phyloP scores from a whole-genome alignment of 2,329 filamentous ascomycete genomes.

The Lasiodiplodia citricola region DNA sequence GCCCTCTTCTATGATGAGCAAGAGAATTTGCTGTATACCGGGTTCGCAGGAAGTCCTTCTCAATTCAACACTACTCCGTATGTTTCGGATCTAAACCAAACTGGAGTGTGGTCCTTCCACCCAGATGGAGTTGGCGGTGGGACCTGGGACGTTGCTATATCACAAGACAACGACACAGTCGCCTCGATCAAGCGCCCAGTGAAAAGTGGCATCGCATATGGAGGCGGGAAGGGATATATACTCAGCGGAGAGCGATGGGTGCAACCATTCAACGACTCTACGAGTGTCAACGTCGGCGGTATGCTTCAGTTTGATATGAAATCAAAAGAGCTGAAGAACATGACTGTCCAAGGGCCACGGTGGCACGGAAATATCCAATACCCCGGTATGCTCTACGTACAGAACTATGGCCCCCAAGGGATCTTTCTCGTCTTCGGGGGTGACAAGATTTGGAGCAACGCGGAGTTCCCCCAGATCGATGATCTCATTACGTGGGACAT shows the following conservation, averaged over 20 bases:
- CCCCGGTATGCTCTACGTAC: conserved; percentile 10
- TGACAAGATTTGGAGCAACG: background rate
- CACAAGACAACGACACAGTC: background rate
- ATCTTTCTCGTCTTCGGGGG: conserved; percentile 26
- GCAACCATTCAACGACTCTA: background rate
- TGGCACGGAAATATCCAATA: conserved; percentile 1
- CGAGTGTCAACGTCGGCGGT: background rate
- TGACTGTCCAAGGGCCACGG: background rate
- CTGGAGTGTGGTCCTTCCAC: conserved; percentile 11
- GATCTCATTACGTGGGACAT: background rate
- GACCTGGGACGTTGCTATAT: conserved; percentile 8
- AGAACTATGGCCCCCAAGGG: conserved; percentile 23
- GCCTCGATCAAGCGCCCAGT: conserved; percentile 11
- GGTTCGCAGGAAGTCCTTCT: conserved; percentile 20
- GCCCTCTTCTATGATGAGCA: conserved; percentile 25
- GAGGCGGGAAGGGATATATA: conserved; percentile 24
- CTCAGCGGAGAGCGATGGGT: conserved; percentile 2
- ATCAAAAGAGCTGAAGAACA: conserved; percentile 17
- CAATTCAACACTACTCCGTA: background rate
- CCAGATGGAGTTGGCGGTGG: conserved; percentile 18
- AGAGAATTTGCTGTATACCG: conserved; percentile 5
- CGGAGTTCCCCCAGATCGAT: background rate
- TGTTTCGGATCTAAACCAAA: background rate
- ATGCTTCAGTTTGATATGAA: conserved; percentile 23
- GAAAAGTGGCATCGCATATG: conserved; percentile 6